Evolutionary conservation across 73 alveolate genomes (phyloP).

Genomic region (Paramecium octaurelia): DNA sequence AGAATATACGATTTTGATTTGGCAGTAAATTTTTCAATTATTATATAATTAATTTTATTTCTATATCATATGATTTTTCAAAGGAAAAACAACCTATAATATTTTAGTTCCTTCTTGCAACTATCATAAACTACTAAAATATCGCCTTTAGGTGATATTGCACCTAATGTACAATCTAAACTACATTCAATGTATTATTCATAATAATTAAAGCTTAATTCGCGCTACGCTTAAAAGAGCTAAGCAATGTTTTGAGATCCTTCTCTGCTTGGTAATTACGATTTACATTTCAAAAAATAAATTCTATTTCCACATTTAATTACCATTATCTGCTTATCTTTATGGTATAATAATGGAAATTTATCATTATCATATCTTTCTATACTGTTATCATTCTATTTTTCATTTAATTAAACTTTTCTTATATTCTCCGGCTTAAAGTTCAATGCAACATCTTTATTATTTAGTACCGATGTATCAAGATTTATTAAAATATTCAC

Average conservation of each 20-base stretch:
- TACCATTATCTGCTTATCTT: neutral
- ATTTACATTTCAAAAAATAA: neutral
- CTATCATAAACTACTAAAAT: neutral
- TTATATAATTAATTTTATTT: too few species aligned
- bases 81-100: neutral
- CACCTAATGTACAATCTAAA: neutral
- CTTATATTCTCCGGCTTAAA: neutral
- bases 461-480: neutral
- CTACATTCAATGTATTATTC: neutral
- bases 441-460: neutral
- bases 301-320: neutral
- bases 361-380: neutral
- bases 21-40: too few species aligned
- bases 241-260: too few species aligned
- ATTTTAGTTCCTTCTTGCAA: neutral
- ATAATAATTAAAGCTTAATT: too few species aligned
- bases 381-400: neutral
- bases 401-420: neutral
- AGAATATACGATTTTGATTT: too few species aligned
- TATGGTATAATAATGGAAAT: neutral
- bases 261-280: too few species aligned
- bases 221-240: too few species aligned
- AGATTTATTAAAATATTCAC: neutral
- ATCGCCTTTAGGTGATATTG: neutral
- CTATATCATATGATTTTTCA: too few species aligned